Evolutionary conservation across 331 rosid species (phyloP).

Genomic region (Quercus lobata): DNA sequence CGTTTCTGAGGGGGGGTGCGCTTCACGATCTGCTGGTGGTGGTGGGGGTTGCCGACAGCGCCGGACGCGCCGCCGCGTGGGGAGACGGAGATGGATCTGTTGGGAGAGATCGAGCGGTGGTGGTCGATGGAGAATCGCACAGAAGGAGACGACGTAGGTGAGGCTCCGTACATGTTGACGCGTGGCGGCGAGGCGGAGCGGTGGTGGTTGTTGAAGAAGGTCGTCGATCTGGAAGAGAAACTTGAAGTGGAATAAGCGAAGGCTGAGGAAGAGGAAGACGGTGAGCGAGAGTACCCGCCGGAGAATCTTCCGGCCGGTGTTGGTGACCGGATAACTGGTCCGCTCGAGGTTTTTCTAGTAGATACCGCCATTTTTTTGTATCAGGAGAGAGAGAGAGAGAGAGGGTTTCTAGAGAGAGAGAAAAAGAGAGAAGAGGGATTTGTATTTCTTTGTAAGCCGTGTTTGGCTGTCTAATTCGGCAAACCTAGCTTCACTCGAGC

Average conservation of each 20-base stretch:
- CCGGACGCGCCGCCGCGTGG: conserved; percentile 30
- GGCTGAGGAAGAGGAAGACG: conserved; percentile 33
- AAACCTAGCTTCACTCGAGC: conserved; percentile 78
- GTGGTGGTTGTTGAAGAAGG: conserved; percentile 26
- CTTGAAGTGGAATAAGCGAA: conserved; percentile 70
- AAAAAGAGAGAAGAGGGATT: neutral
- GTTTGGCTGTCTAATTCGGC: conserved; percentile 61
- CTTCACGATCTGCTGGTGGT: conserved; percentile 27
- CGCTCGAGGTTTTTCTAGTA: conserved; percentile 66
- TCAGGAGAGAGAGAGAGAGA: neutral
- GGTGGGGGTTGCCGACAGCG: neutral
- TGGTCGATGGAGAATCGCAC: conserved; percentile 58
- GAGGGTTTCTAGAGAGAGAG: neutral
- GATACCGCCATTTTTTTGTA: conserved; percentile 49
- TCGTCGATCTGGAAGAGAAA: conserved; percentile 47
- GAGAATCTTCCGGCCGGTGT: conserved; percentile 61
- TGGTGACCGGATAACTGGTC: conserved; percentile 50
- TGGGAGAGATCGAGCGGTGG: conserved; percentile 70
- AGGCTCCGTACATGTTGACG: conserved; percentile 32
- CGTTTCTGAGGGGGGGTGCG: conserved; percentile 55
- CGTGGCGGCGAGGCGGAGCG: conserved; percentile 71
- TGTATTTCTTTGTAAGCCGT: conserved; percentile 10
- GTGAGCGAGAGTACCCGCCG: conserved; percentile 21
- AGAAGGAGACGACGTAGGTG: conserved; percentile 38
- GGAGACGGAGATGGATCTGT: conserved; percentile 58